Percentiles rank a stretch among this genome's conserved stretches.
These are phyloP conservation scores for Phialemoniopsis sp. DNA, from an alignment of 2,329 filamentous ascomycete genomes.

Conservation along the genomic window DNA sequence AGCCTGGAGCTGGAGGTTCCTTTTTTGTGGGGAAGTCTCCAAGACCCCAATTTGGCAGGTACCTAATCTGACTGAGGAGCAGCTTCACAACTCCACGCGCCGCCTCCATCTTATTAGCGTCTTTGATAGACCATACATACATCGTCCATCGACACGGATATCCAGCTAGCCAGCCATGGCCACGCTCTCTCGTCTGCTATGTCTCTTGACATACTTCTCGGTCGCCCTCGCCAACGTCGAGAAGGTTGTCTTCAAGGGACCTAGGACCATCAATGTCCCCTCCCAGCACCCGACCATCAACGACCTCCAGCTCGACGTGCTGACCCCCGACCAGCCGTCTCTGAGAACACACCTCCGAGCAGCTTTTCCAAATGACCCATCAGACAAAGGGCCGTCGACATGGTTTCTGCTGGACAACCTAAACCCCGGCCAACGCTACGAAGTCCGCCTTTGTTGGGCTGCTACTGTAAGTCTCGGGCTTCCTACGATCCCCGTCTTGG, in stretches of 20 bases:
- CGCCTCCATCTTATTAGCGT: no score
- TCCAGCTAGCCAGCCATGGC: not conserved
- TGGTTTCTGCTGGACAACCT: constrained; percentile 79
- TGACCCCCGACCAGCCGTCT: constrained; percentile 52
- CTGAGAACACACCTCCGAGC: constrained; percentile 63
- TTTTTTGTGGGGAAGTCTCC: no score
- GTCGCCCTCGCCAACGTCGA: constrained; percentile 69
- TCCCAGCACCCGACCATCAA: constrained; percentile 50
- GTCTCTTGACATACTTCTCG: constrained; percentile 5
- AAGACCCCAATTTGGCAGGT: no score
- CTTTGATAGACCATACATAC: no score
- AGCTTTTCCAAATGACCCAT: constrained; percentile 53
- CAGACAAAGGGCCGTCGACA: constrained; percentile 53
- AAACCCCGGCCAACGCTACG: constrained; percentile 72
- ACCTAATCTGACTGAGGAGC: no score
- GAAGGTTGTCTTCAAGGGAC: constrained; percentile 83
- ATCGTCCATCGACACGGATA: no score
- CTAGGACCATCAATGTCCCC: constrained; percentile 52
- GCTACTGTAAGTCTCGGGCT: constrained; percentile 66
- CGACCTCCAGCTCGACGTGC: constrained; percentile 57
- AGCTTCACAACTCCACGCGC: no score
- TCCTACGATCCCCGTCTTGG: no score
- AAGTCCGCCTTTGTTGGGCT: constrained; percentile 89
- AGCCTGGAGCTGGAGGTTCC: no score
- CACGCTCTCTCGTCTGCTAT: constrained; percentile 7